Evolutionary conservation across 2,329 filamentous ascomycete species (phyloP), one percentile per base, ranked within the genome.

Genomic region (Cryphonectria japonica): DNA sequence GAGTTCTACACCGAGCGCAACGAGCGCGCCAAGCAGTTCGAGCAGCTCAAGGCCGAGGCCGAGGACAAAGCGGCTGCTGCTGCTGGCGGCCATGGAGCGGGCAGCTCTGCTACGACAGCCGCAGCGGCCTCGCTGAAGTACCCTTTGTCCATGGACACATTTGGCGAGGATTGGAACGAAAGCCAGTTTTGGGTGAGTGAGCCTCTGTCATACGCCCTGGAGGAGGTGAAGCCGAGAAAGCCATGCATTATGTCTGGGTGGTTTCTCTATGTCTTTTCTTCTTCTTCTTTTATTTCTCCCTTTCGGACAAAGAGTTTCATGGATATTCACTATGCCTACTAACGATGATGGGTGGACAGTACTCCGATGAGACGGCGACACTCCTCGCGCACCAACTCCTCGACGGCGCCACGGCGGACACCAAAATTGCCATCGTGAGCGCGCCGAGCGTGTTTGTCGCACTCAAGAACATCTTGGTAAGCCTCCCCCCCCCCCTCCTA

Each of bases 101-200:
- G 37, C 39, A 22, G 66, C 46, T 22, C 6, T 7, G 9, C 63
- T 29, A 39, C 57, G n/a, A 19, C 61, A 66, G 16, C 46, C 19
- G 52, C 50, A 37, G 71, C 41, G 34, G 60, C 71, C 41, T 63
- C 57, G 69, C 69, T 72, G 26, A 67, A 75, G 46, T 75, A 73
- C 43, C 78, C 79, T 54, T 73, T 87, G 69, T 84, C 82, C 22
- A 95, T 95, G 88, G 88, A 92, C 41, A 83, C 87, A 1, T 96
- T 95, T 76, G 85, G 85, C 1, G 93, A 95, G 80, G 91, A 95
- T 79, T 96, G 93, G 93, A 93, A 95, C 77, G 88, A 91, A 77
- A 92, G 88, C 73, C 93, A 95, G 80, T 96, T 96, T 77, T 96
- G 93, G 93, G 90, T 93, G 83, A 54, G 84, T 78, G 16, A n/a